Conservation (phyloP, 768 basidiomycete genomes). For the Boletus rufocinnamomeus region DNA sequence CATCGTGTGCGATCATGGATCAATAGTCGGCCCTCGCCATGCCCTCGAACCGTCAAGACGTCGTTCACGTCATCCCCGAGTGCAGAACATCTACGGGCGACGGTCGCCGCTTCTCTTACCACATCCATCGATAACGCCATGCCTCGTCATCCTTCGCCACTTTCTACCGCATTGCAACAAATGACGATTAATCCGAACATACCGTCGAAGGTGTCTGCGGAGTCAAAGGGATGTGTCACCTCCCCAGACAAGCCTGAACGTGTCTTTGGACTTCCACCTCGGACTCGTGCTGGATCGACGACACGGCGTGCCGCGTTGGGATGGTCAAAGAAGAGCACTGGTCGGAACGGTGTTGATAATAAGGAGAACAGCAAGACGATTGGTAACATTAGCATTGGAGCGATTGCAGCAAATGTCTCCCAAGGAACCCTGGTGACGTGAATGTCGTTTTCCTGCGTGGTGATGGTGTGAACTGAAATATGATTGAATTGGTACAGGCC, state of each 20-base stretch:
- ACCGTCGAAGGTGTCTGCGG: conserved; percentile 24
- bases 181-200: conserved; percentile 46
- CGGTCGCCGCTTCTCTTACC: conserved; percentile 21
- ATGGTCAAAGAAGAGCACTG: conserved; percentile 62
- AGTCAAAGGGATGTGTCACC: conserved; percentile 31
- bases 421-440: conserved; percentile 54
- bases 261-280: conserved; percentile 31
- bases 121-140: conserved; percentile 20
- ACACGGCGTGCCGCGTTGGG: conserved; percentile 59
- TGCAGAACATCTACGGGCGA: conserved; percentile 39
- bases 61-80: conserved; percentile 39
- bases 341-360: conserved; percentile 52
- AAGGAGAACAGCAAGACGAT: conserved; percentile 48
- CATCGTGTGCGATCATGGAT: conserved; percentile 66
- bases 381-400: conserved; percentile 6
- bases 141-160: conserved; percentile 22
- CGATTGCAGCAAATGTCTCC: conserved; percentile 24
- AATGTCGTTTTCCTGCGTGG: conserved; percentile 28
- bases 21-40: conserved; percentile 71
- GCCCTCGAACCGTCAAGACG: conserved; percentile 55
- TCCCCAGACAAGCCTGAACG: conserved; percentile 33
- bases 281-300: conserved; percentile 57
- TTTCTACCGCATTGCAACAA: conserved; percentile 41
- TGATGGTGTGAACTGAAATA: neutral
- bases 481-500: conserved; percentile 32